Percentiles rank a stretch among this genome's conserved stretches.
phyloP scores from a whole-genome alignment of 805 yeast genomes.

The Starmerella tilneyi region DNA sequence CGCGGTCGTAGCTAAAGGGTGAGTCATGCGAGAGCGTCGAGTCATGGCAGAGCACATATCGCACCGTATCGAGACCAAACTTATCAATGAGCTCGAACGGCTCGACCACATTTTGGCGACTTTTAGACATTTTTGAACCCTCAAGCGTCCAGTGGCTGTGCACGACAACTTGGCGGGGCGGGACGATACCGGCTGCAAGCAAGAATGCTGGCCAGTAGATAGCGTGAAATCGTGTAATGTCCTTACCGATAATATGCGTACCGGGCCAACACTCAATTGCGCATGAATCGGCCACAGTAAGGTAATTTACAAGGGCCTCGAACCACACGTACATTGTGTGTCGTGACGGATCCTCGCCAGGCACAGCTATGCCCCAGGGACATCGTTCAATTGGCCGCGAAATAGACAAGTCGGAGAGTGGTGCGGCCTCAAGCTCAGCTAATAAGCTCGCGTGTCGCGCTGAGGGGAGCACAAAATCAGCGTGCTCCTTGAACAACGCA shows the following conservation, averaged over 20 bases:
- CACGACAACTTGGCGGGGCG: conserved; percentile 69
- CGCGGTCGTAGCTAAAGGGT: conserved; percentile 62
- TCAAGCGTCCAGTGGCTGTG: conserved; percentile 92
- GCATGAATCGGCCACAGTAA: conserved; percentile 37
- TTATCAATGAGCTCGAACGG: conserved; percentile 55
- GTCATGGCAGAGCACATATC: conserved; percentile 67
- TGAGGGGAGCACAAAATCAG: conserved; percentile 56
- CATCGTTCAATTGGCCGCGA: conserved; percentile 73
- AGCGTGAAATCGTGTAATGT: conserved; percentile 78
- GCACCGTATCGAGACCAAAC: conserved; percentile 52
- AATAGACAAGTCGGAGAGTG: conserved; percentile 62
- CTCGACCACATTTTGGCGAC: conserved; percentile 87
- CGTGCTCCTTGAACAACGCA: conserved; percentile 39
- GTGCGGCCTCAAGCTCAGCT: conserved; percentile 40
- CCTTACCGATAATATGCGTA: conserved; percentile 83
- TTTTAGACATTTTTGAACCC: conserved; percentile 89
- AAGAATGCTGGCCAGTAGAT: conserved; percentile 90
- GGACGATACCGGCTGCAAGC: conserved; percentile 63
- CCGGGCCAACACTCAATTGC: conserved; percentile 46
- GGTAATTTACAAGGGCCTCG: conserved; percentile 80
- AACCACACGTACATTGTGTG: conserved; percentile 94
- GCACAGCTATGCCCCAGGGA: conserved; percentile 86
- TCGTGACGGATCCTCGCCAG: conserved; percentile 47
- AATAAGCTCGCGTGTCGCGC: conserved; percentile 46
- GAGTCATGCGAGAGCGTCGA: conserved; percentile 69